Evolutionary conservation across 495 filamentous ascomycete genomes (phyloP), one percentile per base, ranked within the genome.

Genomic region (Penicillium cinerascens): DNA sequence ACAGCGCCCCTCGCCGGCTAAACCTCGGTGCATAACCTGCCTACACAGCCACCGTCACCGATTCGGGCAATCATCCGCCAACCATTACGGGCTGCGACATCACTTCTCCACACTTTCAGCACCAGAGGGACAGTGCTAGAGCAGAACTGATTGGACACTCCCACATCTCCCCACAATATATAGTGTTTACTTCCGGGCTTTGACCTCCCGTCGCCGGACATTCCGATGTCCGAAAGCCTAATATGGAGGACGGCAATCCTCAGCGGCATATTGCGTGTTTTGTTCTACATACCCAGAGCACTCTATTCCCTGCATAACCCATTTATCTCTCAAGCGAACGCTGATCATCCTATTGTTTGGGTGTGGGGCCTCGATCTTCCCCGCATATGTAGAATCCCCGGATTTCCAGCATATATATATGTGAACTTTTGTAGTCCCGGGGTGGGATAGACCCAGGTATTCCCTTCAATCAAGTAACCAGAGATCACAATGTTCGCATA

Each of bases 331-430:
- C 33, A 47, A 40, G 13, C 10, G 29, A 40, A 33, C 18, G 54
- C 47, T 46, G 58, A 58, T 61, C 54, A 39, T 54, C 25, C n/a
- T 15, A 46, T 47, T 4, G 17, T 27, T 54, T 45, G n/a, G 44
- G 43, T 45, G 54, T 54, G 58, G 50, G 54, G 51, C 47, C 22
- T 9, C 1, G 11, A 18, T 20, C 22, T 54, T 47, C 54, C 58
- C 58, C 58, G 47, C 50, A 54, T 16, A 20, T 47, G 44, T 21
- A 40, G 16, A 18, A 54, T 44, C 44, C 39, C 47, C 47, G 16
- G 43, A 42, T 41, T 47, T 36, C 21, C 33, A 42, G 35, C 44
- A 40, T 49, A 51, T 47, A 18, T 25, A 13, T 13, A 17, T 20
- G 1, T 17, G 9, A n/a, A 36, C 6, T 39, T 2, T 4, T 15